Evolutionary conservation across 2,329 filamentous ascomycete genomes (phyloP).

Genomic region (Magnaporthales sp.): DNA sequence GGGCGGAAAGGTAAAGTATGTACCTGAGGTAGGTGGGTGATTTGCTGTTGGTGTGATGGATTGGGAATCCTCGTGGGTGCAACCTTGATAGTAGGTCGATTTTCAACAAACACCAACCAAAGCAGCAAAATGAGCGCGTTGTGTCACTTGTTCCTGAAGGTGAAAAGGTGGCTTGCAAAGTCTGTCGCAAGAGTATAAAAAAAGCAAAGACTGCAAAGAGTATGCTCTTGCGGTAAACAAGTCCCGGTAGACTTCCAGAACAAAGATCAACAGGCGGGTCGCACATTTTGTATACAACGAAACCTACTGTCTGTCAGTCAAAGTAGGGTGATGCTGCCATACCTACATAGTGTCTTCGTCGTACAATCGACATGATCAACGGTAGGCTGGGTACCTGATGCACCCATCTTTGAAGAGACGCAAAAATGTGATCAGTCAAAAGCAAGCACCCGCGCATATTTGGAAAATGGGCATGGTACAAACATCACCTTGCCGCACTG

Average conservation of each 20-base stretch:
- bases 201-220: neutral
- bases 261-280: neutral
- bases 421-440: neutral
- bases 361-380: neutral
- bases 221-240: neutral
- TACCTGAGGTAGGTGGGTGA: neutral
- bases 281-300: neutral
- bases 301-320: neutral
- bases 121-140: neutral
- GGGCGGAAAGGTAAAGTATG: neutral
- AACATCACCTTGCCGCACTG: neutral
- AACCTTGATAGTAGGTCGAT: neutral
- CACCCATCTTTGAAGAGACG: neutral
- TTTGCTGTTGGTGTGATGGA: neutral
- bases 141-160: too few species aligned
- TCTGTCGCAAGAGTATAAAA: neutral
- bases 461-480: neutral
- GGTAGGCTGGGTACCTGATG: neutral
- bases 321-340: neutral
- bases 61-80: neutral
- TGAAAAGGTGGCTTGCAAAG: neutral
- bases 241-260: neutral
- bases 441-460: neutral
- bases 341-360: neutral
- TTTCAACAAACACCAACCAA: neutral